Evolutionary conservation across 305 asterid species (phyloP).

Genomic region (Rubia balearica): DNA sequence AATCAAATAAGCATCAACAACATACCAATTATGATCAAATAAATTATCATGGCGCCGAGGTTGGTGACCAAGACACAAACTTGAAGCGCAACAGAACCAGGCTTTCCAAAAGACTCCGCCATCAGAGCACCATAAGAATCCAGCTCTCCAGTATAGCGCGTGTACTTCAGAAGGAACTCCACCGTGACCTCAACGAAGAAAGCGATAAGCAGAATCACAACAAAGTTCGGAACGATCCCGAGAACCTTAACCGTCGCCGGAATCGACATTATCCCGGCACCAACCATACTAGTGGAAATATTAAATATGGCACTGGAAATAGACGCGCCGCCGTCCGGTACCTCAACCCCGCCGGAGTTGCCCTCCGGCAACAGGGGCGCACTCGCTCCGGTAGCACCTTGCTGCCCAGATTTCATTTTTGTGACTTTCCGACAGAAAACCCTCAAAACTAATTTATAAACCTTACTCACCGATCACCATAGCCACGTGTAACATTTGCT

Average conservation of each 20-base stretch:
- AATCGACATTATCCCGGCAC: constrained; percentile 84
- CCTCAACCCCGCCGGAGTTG: constrained; percentile 18
- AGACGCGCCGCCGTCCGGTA: constrained; percentile 55
- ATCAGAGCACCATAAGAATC: constrained; percentile 72
- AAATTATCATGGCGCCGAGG: constrained; percentile 85
- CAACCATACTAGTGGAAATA: constrained; percentile 83
- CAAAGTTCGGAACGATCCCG: constrained; percentile 63
- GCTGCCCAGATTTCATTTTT: constrained; percentile 1
- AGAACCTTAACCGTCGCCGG: constrained; percentile 78
- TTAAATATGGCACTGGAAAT: constrained; percentile 78
- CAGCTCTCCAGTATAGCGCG: constrained; percentile 47
- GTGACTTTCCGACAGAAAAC: not conserved
- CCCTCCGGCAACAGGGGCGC: constrained; percentile 45
- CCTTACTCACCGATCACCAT: not conserved
- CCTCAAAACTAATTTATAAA: not conserved
- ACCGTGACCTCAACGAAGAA: constrained; percentile 85
- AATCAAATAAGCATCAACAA: not conserved
- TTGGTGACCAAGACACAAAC: constrained; percentile 76
- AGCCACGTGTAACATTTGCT: not conserved
- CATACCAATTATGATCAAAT: constrained; percentile 82
- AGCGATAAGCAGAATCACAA: constrained; percentile 50
- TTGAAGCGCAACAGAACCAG: constrained; percentile 78
- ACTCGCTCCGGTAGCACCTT: constrained; percentile 25
- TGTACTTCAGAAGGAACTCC: constrained; percentile 68
- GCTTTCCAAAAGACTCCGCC: constrained; percentile 89